Evolutionary conservation across 345 rosid species (phyloP).

Genomic region (Hibiscus trionum): DNA sequence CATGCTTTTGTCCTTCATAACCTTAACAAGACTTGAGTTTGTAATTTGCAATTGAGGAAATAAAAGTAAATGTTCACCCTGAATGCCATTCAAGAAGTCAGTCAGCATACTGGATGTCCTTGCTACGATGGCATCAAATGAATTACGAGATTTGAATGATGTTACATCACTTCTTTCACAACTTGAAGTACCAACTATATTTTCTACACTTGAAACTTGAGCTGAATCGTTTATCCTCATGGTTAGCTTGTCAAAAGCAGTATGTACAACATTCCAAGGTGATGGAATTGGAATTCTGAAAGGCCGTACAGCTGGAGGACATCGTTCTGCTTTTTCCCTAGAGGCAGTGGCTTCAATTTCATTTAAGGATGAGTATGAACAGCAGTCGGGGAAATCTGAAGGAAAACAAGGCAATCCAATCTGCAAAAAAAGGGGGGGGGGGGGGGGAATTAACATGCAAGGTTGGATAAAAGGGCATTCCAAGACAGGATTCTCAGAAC

Average conservation of each 20-base stretch:
- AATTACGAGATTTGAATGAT: slow-evolving; percentile 12
- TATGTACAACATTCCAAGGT: slow-evolving; percentile 55
- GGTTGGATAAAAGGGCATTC: background rate
- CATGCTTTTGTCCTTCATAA: slow-evolving; percentile 28
- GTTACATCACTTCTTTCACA: slow-evolving; percentile 11
- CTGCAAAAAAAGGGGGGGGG: slow-evolving; percentile 29
- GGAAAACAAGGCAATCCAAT: slow-evolving; percentile 69
- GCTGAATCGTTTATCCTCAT: background rate
- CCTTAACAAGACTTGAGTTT: slow-evolving; percentile 21
- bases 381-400: slow-evolving; percentile 78
- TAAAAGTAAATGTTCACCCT: slow-evolving; percentile 30
- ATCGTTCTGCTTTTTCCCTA: slow-evolving; percentile 34
- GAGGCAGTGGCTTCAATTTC: slow-evolving; percentile 43
- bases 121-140: slow-evolving; percentile 44
- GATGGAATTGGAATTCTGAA: slow-evolving; percentile 56
- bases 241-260: slow-evolving; percentile 24
- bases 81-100: slow-evolving; percentile 31
- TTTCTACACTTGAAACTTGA: slow-evolving; percentile 18
- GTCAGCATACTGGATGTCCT: slow-evolving; percentile 47
- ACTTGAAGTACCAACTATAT: slow-evolving; percentile 11
- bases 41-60: slow-evolving; percentile 32
- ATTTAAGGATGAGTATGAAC: slow-evolving; percentile 49
- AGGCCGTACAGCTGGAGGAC: slow-evolving; percentile 54
- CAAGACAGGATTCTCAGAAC: slow-evolving; percentile 7
- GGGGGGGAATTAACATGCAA: slow-evolving; percentile 6